Evolutionary conservation across 768 basidiomycete genomes (phyloP).

Genomic region (Mycena venus): DNA sequence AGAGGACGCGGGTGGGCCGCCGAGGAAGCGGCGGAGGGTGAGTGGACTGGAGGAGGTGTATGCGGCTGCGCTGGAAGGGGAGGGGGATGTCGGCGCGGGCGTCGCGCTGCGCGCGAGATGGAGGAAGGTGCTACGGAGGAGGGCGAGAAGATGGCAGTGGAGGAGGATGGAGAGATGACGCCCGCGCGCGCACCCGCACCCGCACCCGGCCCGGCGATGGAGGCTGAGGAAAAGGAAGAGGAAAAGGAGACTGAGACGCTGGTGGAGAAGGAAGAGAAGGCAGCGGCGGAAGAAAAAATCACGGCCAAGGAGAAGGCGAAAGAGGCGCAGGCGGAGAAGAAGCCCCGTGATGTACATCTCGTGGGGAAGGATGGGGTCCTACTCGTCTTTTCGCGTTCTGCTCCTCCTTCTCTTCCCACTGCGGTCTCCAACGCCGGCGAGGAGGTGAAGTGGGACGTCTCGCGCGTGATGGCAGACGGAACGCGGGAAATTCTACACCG

Average conservation of each 20-base stretch:
- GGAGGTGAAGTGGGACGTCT: slow-evolving; percentile 10
- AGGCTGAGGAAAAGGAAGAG: neutral
- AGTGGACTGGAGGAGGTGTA: slow-evolving; percentile 25
- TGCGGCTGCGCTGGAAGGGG: slow-evolving; percentile 20
- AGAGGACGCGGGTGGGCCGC: neutral
- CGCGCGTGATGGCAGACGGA: neutral
- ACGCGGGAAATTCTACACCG: slow-evolving; percentile 10
- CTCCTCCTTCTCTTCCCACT: neutral
- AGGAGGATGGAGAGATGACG: neutral
- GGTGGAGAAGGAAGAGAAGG: neutral
- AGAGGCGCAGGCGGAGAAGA: neutral
- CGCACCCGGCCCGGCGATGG: too few species aligned
- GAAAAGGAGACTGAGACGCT: neutral
- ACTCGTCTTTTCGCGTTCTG: neutral
- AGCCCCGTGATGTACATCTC: too few species aligned
- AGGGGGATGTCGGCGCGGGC: neutral
- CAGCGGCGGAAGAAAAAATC: neutral
- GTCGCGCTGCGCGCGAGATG: neutral
- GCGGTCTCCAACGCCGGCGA: neutral
- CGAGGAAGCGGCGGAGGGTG: slow-evolving; percentile 23
- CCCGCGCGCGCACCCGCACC: too few species aligned
- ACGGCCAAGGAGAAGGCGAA: too few species aligned
- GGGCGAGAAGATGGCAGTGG: neutral
- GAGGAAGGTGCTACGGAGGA: neutral
- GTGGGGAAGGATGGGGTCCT: neutral